Conservation (phyloP, 2,329 filamentous ascomycete genomes). For the Aspergillus fructus region DNA sequence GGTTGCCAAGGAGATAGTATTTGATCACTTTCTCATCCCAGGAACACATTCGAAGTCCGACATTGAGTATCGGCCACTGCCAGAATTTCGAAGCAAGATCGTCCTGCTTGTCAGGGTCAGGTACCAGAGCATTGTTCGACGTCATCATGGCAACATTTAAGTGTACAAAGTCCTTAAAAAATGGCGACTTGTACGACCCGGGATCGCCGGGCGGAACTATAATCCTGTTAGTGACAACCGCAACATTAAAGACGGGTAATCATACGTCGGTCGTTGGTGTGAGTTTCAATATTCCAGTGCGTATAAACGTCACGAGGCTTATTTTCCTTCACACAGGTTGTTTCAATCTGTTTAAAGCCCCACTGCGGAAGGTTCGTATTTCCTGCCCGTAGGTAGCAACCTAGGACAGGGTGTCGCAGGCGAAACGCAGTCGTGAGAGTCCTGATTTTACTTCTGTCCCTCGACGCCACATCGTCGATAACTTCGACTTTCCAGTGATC, state of each 20-base stretch:
- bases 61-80: conserved; percentile 96
- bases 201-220: conserved; percentile 84
- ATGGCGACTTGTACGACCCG: conserved; percentile 91
- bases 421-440: conserved; percentile 94
- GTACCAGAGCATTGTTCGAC: conserved; percentile 96
- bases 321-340: conserved; percentile 90
- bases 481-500: conserved; percentile 97
- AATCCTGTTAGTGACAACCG: conserved; percentile 9
- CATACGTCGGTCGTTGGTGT: conserved; percentile 90
- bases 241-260: not conserved
- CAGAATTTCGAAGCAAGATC: conserved; percentile 95
- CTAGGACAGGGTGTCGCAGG: conserved; percentile 74
- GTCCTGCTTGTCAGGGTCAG: conserved; percentile 98
- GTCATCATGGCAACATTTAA: conserved; percentile 99
- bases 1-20: conserved; percentile 97
- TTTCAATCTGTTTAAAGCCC: conserved; percentile 99
- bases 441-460: conserved; percentile 78
- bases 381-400: conserved; percentile 91
- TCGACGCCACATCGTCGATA: conserved; percentile 81
- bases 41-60: conserved; percentile 96
- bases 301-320: conserved; percentile 91
- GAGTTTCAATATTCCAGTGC: conserved; percentile 97
- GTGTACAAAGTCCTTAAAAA: conserved; percentile 96
- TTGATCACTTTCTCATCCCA: conserved; percentile 96
- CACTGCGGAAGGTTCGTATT: conserved; percentile 97